Evolutionary conservation across 164 flowering plant species (phyloP), one percentile per base, ranked within the genome.

Genomic region (Liriodendron chinense): DNA sequence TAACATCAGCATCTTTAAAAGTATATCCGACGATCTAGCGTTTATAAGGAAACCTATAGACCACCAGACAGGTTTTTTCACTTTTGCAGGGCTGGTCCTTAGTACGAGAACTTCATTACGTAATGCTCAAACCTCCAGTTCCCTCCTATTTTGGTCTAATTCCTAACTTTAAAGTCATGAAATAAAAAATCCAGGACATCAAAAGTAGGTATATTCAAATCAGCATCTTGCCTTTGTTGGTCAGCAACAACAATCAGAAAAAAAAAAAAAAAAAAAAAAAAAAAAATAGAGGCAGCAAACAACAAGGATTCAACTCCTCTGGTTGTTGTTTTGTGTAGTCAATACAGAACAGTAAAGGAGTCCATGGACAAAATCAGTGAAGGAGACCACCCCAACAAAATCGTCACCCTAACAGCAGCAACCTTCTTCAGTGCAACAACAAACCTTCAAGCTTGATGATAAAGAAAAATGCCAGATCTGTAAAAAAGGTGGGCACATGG

Each of bases 141-240:
- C 62, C 62, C 62, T 57, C 62, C n/a, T 57, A 57, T n/a, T 14
- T 12, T 14, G 62, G 12, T 5, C 16, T 57, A 57, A 57, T 57
- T 57, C 62, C n/a, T n/a, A 10, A 14, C 62, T 57, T 57, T 3
- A 57, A n/a, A 9, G 62, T 12, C 62, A 57, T 57, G 21, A 18
- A n/a, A 2, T 57, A 6, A 34, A 13, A 10, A 57, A 12, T n/a
- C n/a, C 10, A 13, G n/a, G 16, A 4, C n/a, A 3, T n/a, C 16
- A 14, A 3, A 57, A 57, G 10, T 12, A 12, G 62, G n/a, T 57
- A n/a, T 0, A n/a, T n/a, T 4, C 62, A 57, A 57, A 64, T 64
- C 67, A 64, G 1, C 20, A 64, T 64, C 23, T 64, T n/a, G 67
- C 67, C 67, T 64, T 64, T 23, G 22, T 23, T 64, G 67, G 67